Base-by-base conservation (phyloP, 352 stramenopile species). In the Bremia lactucae region DNA sequence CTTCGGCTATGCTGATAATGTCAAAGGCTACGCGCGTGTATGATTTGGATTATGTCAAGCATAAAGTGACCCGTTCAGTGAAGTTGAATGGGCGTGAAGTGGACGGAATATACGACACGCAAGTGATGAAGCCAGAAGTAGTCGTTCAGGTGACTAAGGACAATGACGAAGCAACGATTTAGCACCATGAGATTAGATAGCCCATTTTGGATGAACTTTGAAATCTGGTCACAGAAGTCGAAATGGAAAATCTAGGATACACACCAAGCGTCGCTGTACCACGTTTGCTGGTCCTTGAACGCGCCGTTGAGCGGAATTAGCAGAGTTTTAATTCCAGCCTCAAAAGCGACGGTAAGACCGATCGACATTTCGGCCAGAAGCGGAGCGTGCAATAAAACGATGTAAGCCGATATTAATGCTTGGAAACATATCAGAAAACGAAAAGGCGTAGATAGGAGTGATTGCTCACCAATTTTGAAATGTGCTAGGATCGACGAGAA, bases 1-100 rank as follows among this genome's bases (percentile, higher is more conserved):
- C 6, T 20, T 52, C 19, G 44, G n/a, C 1, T 35, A 45, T 14
- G 44, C 26, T 9, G 44, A 52, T 14, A 52, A 40, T 26, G 23
- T 36, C 11, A n/a, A 52, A 45, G 11, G 24, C 24, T 28, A 10
- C 6, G 6, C 24, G 10, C 24, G 24, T 28, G 24, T 46, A 15
- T n/a, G 28, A 46, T 18, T 22, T 46, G 39, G 39, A 46, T 13
- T 7, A 14, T 19, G 33, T 28, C 15, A 46, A 46, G 39, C 24
- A 37, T 1, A 37, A 37, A n/a, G 10, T 36, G 39, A 6, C 19
- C 26, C 18, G 39, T 3, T 46, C 25, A 4, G 26, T 38, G 8
- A 22, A n/a, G 33, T 16, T 38, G 6, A 4, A 38, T 24, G 29
- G 8, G 18, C 14, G 15, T 38, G 18, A 38, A 38, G 33, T 7